Conservation (phyloP, 129 eudicot genomes). For the Flaveria trinervia region DNA sequence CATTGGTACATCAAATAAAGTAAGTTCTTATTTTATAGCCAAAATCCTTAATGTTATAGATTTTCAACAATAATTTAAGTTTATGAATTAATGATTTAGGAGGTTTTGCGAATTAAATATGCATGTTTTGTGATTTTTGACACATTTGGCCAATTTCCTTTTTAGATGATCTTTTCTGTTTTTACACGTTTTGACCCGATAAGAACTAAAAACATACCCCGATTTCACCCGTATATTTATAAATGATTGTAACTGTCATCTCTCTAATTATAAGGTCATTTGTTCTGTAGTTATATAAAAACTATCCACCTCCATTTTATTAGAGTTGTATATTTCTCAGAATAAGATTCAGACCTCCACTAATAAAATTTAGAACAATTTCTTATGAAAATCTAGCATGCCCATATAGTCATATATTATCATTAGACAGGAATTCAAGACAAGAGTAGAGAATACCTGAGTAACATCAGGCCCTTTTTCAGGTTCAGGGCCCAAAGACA, state of each 20-base stretch:
- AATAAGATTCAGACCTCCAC: too few relatives aligned
- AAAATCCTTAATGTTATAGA: neutral
- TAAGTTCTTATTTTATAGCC: neutral
- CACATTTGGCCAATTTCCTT: neutral
- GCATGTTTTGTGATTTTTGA: neutral
- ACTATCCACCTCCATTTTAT: neutral
- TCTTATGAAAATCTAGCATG: conserved; percentile 13
- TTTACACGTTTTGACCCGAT: neutral
- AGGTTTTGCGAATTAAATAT: neutral
- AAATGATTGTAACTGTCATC: neutral
- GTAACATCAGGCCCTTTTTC: conserved; percentile 91
- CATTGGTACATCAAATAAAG: neutral
- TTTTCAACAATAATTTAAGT: neutral
- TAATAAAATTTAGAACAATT: neutral
- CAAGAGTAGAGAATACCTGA: conserved; percentile 54
- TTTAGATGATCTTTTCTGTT: neutral
- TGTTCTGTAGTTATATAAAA: conserved; percentile 1
- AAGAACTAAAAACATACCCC: neutral
- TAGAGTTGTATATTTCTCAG: neutral
- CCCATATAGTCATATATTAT: conserved; percentile 1
- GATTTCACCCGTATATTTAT: neutral
- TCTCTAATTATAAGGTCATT: neutral
- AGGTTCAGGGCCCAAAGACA: conserved; percentile 85
- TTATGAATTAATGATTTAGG: neutral
- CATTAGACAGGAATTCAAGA: neutral